Evolutionary conservation across 108 stramenopile species (phyloP).

Genomic region (Cyclotella baltica): DNA sequence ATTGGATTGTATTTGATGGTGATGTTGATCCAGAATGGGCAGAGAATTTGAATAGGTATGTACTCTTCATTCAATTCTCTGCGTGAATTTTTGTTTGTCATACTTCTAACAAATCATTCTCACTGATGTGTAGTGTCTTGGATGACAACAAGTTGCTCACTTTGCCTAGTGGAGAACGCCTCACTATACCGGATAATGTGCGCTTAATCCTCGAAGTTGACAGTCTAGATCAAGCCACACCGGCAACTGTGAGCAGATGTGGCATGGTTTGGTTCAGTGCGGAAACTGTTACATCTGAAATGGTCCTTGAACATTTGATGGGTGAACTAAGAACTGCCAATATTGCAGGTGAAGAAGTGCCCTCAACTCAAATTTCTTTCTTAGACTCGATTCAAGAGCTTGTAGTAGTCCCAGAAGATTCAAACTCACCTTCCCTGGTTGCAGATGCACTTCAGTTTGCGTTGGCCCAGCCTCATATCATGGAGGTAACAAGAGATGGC

Average conservation of each 20-base stretch:
- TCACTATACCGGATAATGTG: conserved; percentile 89
- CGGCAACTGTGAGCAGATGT: conserved; percentile 97
- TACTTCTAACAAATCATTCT: not conserved
- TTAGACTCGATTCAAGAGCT: conserved; percentile 68
- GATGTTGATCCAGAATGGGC: conserved; percentile 98
- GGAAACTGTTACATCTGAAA: conserved; percentile 88
- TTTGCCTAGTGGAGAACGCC: conserved; percentile 94
- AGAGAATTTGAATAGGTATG: conserved; percentile 79
- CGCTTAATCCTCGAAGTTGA: conserved; percentile 96
- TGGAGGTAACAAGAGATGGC: conserved; percentile 89
- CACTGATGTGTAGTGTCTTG: conserved; percentile 75
- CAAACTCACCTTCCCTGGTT: conserved; percentile 70
- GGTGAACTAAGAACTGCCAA: conserved; percentile 59
- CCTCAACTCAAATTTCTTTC: conserved; percentile 78
- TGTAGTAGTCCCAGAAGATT: conserved; percentile 66
- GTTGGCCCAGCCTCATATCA: conserved; percentile 82
- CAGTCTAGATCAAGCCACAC: conserved; percentile 94
- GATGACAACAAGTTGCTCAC: conserved; percentile 98
- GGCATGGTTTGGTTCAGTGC: conserved; percentile 99
- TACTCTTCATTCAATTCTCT: conserved; percentile 3
- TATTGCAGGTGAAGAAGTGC: conserved; percentile 45
- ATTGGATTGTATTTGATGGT: conserved; percentile 98
- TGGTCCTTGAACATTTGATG: conserved; percentile 75
- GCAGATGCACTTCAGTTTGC: conserved; percentile 84
- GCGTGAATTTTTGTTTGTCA: not conserved